Conservation (phyloP, 805 yeast genomes). For the Candida nanaspora region DNA sequence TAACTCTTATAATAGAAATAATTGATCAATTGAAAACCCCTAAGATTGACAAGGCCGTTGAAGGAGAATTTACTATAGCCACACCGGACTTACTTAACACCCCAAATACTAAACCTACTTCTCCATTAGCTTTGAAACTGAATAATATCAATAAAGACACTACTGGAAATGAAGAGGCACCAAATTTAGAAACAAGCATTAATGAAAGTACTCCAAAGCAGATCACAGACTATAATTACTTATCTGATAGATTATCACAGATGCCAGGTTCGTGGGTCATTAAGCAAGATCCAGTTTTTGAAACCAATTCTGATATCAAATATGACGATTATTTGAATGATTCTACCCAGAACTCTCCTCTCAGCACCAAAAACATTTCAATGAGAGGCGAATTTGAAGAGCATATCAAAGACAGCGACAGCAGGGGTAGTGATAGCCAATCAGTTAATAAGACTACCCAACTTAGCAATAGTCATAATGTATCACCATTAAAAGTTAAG, state of each 20-base stretch:
- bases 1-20: not conserved
- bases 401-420: not conserved
- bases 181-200: not conserved
- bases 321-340: slow-evolving; percentile 9
- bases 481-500: slow-evolving; percentile 1
- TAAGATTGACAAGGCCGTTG: not conserved
- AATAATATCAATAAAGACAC: not conserved
- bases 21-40: not conserved
- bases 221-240: slow-evolving; percentile 19
- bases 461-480: not conserved
- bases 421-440: not conserved
- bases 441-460: no score
- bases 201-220: not conserved
- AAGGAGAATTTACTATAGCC: not conserved
- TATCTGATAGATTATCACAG: slow-evolving; percentile 18
- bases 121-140: slow-evolving; percentile 15
- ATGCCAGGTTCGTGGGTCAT: slow-evolving; percentile 24
- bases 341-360: slow-evolving; percentile 11
- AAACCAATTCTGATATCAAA: slow-evolving; percentile 1
- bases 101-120: slow-evolving; percentile 18
- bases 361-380: slow-evolving; percentile 2
- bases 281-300: slow-evolving; percentile 9
- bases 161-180: not conserved
- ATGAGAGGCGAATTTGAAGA: slow-evolving; percentile 13
- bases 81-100: slow-evolving; percentile 3